These are phyloP conservation scores for Euphorbia pulcherrima DNA, from an alignment of 345 rosid genomes.

Conservation along the genomic window DNA sequence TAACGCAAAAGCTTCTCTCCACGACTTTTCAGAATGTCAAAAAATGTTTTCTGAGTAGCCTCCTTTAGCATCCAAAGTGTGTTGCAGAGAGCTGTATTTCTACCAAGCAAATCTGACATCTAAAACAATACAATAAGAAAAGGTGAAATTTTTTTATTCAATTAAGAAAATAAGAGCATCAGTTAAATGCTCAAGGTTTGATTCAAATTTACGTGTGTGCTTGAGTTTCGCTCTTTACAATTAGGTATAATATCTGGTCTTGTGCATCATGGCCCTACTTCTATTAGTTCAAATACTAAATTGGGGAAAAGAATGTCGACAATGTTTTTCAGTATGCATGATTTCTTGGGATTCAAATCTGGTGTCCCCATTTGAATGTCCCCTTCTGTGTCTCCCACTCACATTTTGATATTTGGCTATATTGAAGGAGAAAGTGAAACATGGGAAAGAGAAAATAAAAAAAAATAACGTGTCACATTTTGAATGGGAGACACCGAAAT, in stretches of 20 bases:
- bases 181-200: background rate
- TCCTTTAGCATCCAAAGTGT: conserved; percentile 81
- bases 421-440: too few species aligned
- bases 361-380: too few species aligned
- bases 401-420: too few species aligned
- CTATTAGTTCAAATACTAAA: background rate
- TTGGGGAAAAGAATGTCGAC: background rate
- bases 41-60: conserved; percentile 91
- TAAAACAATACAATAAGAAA: conserved; percentile 24
- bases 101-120: conserved; percentile 89
- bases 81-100: conserved; percentile 78
- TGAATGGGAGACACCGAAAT: too few species aligned
- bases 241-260: background rate
- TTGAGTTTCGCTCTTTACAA: background rate
- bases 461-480: too few species aligned
- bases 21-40: conserved; percentile 78
- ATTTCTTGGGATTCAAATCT: too few species aligned
- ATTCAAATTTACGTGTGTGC: background rate
- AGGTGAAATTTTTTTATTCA: conserved; percentile 1
- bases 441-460: too few species aligned
- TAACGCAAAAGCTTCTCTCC: conserved; percentile 92
- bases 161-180: background rate
- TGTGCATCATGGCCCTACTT: background rate
- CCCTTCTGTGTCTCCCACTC: too few species aligned
- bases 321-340: background rate